Evolutionary conservation across 2,329 filamentous ascomycete species (phyloP).

Genomic region (Gliomastix tumulicola): DNA sequence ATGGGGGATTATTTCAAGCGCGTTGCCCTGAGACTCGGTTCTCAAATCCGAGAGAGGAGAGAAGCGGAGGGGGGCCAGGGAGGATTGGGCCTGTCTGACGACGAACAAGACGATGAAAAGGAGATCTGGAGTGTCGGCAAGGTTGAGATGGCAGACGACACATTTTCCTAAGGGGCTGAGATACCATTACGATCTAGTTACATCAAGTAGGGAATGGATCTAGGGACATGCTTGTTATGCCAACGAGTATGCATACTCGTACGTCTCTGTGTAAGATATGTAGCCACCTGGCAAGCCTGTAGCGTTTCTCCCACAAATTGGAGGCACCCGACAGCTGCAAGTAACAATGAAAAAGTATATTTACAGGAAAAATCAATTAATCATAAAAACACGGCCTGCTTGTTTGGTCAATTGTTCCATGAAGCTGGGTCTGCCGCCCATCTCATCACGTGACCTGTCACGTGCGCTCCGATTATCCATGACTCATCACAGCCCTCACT

Average conservation of each 20-base stretch:
- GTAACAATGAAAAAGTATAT: too few relatives aligned
- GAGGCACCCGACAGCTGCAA: too few relatives aligned
- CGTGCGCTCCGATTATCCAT: constrained; percentile 13
- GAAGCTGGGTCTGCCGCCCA: too few relatives aligned
- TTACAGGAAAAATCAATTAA: too few relatives aligned
- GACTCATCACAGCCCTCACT: constrained; percentile 31
- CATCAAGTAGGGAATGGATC: neutral
- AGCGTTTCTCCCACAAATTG: too few relatives aligned
- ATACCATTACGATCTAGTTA: neutral
- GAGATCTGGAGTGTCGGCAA: constrained; percentile 95
- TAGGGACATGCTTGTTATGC: neutral
- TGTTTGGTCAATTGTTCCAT: too few relatives aligned
- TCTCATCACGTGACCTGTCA: too few relatives aligned
- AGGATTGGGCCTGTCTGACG: constrained; percentile 77
- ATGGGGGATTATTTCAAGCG: constrained; percentile 98
- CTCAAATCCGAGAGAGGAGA: constrained; percentile 78
- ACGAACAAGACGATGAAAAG: constrained; percentile 89
- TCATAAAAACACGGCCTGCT: too few relatives aligned
- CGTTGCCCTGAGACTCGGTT: constrained; percentile 76
- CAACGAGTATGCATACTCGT: neutral
- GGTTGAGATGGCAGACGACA: constrained; percentile 63
- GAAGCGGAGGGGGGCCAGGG: constrained; percentile 89
- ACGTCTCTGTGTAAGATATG: too few relatives aligned
- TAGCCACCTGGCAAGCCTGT: too few relatives aligned
- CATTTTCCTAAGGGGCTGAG: constrained; percentile 1